Conservation (phyloP, 495 filamentous ascomycete genomes). For the Penicillium samsonianum region DNA sequence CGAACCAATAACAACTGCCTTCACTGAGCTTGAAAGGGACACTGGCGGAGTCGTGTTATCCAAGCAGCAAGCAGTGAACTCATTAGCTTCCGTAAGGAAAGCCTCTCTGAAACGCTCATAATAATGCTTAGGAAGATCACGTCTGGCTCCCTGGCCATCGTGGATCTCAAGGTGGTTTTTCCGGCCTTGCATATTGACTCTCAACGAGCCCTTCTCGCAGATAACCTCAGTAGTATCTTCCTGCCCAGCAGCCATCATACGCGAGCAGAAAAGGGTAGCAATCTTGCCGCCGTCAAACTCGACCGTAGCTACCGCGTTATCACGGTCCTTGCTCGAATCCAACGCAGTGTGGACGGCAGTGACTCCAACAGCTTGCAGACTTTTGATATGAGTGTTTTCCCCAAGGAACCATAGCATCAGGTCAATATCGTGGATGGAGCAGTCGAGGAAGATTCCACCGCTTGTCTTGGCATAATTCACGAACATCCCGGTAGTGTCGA, state of each 20-base stretch:
- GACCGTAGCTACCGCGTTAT: constrained; percentile 60
- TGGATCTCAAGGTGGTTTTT: constrained; percentile 54
- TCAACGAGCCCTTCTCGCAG: neutral
- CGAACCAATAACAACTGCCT: constrained; percentile 36
- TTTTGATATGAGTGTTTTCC: constrained; percentile 44
- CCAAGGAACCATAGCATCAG: constrained; percentile 54
- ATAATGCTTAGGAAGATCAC: constrained; percentile 55
- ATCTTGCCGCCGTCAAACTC: constrained; percentile 60
- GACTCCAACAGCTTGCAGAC: constrained; percentile 49
- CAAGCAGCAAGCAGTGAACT: constrained; percentile 55
- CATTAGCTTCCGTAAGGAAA: constrained; percentile 58
- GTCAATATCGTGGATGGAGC: constrained; percentile 55
- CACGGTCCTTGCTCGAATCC: constrained; percentile 51
- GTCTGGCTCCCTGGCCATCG: constrained; percentile 46
- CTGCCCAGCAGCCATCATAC: constrained; percentile 65
- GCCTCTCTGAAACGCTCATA: constrained; percentile 58
- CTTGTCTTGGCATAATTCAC: constrained; percentile 48
- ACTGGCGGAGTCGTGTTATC: constrained; percentile 53
- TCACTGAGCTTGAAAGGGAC: constrained; percentile 23
- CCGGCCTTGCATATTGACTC: constrained; percentile 51
- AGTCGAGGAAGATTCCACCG: constrained; percentile 59
- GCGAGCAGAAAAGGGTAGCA: constrained; percentile 55
- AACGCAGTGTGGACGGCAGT: constrained; percentile 56
- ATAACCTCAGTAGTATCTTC: constrained; percentile 55
- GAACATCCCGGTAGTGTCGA: constrained; percentile 51